Conservation (phyloP, 306 rosid species). For the Albizia julibrissin region DNA sequence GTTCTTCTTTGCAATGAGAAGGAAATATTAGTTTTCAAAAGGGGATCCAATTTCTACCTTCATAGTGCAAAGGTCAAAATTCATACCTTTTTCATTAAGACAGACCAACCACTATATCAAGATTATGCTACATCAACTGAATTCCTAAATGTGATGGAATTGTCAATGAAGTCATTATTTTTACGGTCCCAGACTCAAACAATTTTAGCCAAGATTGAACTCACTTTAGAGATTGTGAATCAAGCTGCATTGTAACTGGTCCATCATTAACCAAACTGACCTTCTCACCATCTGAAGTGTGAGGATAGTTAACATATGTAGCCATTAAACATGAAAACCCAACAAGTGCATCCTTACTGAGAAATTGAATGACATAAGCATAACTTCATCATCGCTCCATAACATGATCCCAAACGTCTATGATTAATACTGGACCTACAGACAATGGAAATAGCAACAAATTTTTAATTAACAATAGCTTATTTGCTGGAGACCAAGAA, state of each 20-base stretch:
- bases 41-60: not conserved
- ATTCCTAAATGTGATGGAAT: constrained; percentile 39
- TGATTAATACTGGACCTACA: not conserved
- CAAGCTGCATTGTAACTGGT: constrained; percentile 95
- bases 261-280: constrained; percentile 91
- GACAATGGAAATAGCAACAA: not conserved
- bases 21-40: not conserved
- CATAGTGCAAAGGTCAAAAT: not conserved
- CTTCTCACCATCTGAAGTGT: constrained; percentile 44
- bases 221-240: constrained; percentile 77
- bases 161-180: constrained; percentile 13
- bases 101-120: constrained; percentile 32
- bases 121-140: constrained; percentile 38
- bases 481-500: constrained; percentile 16
- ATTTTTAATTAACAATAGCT: constrained; percentile 1
- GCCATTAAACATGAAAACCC: not conserved
- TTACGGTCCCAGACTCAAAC: not conserved
- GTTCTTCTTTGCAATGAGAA: not conserved
- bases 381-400: constrained; percentile 97
- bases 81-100: constrained; percentile 26
- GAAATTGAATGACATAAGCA: constrained; percentile 12
- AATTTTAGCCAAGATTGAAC: constrained; percentile 28
- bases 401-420: too few species aligned
- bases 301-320: constrained; percentile 21
- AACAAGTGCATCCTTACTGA: not conserved